A percentile compares a stretch with the other conserved stretches of the same genome.
Evolutionary conservation across 2,329 filamentous ascomycete genomes (phyloP).

Genomic region (Uncinocarpus reesii): DNA sequence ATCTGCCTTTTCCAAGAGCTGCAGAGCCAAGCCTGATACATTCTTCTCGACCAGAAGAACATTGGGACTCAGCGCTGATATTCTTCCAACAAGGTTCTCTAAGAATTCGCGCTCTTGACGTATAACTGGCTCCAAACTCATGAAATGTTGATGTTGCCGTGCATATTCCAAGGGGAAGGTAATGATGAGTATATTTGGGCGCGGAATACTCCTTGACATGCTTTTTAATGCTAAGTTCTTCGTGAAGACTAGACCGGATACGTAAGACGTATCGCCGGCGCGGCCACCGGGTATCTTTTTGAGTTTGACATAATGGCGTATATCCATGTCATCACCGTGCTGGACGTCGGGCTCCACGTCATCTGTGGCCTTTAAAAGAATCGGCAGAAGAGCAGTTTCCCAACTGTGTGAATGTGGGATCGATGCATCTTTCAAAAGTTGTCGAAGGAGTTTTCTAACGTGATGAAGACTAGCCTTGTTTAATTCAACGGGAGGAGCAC

Average conservation of each 20-base stretch:
- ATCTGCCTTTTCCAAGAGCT: conserved; percentile 75
- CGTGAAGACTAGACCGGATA: conserved; percentile 92
- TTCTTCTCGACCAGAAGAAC: conserved; percentile 86
- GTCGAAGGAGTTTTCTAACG: conserved; percentile 71
- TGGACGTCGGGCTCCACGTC: conserved; percentile 91
- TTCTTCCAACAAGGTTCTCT: conserved; percentile 80
- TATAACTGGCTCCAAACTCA: conserved; percentile 95
- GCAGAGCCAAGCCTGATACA: conserved; percentile 80
- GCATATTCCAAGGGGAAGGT: conserved; percentile 96
- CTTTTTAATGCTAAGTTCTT: conserved; percentile 95
- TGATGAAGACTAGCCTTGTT: conserved; percentile 82
- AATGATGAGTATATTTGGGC: conserved; percentile 81
- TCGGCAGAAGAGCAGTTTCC: conserved; percentile 83
- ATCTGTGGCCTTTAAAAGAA: conserved; percentile 80
- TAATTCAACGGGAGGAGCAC: conserved; percentile 66
- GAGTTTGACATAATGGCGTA: conserved; percentile 91
- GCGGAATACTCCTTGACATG: conserved; percentile 77
- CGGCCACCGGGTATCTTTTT: conserved; percentile 90
- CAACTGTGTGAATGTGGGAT: conserved; percentile 66
- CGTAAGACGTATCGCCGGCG: conserved; percentile 87
- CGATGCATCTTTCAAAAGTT: conserved; percentile 66
- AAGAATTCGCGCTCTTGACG: conserved; percentile 93
- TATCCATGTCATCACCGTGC: conserved; percentile 88
- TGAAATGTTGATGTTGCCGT: conserved; percentile 84
- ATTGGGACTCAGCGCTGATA: conserved; percentile 73